Evolutionary conservation across 2,329 filamentous ascomycete genomes (phyloP).

Genomic region (Hypoxylon sp.): DNA sequence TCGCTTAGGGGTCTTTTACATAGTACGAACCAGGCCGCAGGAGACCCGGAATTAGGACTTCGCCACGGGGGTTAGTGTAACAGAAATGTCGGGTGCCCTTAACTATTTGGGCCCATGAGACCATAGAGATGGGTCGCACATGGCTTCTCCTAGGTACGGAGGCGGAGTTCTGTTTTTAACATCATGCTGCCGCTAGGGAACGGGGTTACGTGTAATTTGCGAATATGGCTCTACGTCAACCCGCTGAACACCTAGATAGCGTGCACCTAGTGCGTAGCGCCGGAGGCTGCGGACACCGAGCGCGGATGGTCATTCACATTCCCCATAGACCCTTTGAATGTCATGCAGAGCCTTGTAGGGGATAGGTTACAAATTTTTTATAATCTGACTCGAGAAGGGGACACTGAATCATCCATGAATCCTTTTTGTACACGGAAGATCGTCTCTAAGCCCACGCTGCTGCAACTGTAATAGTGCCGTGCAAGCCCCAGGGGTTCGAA

Average conservation of each 20-base stretch:
- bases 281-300: constrained; percentile 16
- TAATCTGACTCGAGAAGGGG: constrained; percentile 12
- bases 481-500: constrained; percentile 26
- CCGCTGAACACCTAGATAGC: constrained; percentile 15
- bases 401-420: constrained; percentile 6
- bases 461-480: constrained; percentile 28
- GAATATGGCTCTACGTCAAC: constrained; percentile 17
- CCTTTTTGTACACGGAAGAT: constrained; percentile 1
- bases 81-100: constrained; percentile 19
- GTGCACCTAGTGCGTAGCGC: constrained; percentile 15
- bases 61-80: constrained; percentile 23
- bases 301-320: constrained; percentile 1
- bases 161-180: constrained; percentile 34
- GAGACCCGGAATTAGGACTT: constrained; percentile 25
- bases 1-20: not conserved
- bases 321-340: not conserved
- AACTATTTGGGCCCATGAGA: constrained; percentile 9
- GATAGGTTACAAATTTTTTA: not conserved
- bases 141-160: constrained; percentile 13
- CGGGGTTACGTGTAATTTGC: constrained; percentile 14
- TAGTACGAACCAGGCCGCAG: constrained; percentile 17
- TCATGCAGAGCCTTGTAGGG: not conserved
- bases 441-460: constrained; percentile 6
- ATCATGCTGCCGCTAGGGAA: constrained; percentile 24
- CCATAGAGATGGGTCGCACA: constrained; percentile 16